Evolutionary conservation across 805 yeast species (phyloP), one percentile per base, ranked within the genome.

Genomic region (Sugiyamaella chiloensis): DNA sequence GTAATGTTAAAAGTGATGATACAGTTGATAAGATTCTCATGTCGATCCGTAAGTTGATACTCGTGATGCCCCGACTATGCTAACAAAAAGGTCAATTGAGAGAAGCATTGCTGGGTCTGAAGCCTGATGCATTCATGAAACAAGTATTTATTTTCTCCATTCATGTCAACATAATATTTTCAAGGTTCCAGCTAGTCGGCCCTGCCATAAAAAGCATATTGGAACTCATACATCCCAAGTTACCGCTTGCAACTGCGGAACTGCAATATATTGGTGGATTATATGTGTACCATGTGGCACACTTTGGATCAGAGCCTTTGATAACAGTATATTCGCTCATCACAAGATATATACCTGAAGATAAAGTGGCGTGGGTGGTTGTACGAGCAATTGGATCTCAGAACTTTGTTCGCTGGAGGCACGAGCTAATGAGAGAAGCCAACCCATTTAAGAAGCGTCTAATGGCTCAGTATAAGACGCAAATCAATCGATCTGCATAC

Each of bases 171-270:
- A 67, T 76, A 0, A 62, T 68, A 2, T 56, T 69, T 3, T 79
- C 78, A 6, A 76, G 76, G 49, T 72, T 74, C 55, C 77, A 78
- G 51, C 70, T 83, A 1, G 80, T 78, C 54, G 48, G 79, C 3
- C 84, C 86, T 1, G 66, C 78, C 23, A 69, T 79, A n/a, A 59
- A 61, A 32, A 72, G 71, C 50, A 54, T 80, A 21, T 58, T 78
- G 20, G 60, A 60, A 6, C 55, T 55, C 8, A 60, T 62, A 12
- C 50, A 53, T 8, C 42, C 43, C 4, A 19, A 37, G 4, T 34
- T 29, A 0, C 52, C 65, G 9, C 58, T 75, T 20, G 51, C 57
- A 0, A 30, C 41, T 1, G 55, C 54, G 0, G 80, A 76, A 54
- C 50, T 58, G 1, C 59, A 60, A 24, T 80, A 75, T 48, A 55